phyloP scores from a whole-genome alignment of 164 flowering plant genomes.

The Aristolochia contorta region DNA sequence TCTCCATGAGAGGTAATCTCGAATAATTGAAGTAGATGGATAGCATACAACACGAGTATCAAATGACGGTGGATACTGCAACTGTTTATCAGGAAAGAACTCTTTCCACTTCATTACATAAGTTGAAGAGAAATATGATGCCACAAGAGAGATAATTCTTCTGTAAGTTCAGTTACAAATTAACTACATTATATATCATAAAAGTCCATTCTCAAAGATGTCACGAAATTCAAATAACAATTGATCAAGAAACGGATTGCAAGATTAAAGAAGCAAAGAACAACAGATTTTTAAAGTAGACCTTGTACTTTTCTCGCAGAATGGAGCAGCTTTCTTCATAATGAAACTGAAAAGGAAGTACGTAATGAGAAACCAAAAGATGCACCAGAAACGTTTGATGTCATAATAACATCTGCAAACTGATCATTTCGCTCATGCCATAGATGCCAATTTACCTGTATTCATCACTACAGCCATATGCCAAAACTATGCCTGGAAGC shows the following conservation, averaged over 20 bases:
- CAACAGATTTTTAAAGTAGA: constrained; percentile 21
- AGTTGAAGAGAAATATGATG: constrained; percentile 54
- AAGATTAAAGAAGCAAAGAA: background rate
- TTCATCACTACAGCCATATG: constrained; percentile 90
- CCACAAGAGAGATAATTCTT: constrained; percentile 44
- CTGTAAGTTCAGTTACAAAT: constrained; percentile 34
- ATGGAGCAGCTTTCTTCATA: constrained; percentile 44
- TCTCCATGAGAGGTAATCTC: constrained; percentile 76
- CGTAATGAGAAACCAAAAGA: constrained; percentile 1
- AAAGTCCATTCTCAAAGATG: background rate
- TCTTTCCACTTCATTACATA: constrained; percentile 59
- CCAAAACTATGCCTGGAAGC: constrained; percentile 54
- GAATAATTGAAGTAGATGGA: constrained; percentile 52
- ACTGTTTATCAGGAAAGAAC: constrained; percentile 47
- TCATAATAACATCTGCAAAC: background rate
- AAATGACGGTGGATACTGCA: constrained; percentile 57
- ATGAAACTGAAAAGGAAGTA: constrained; percentile 50
- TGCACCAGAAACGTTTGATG: background rate
- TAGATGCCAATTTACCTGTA: constrained; percentile 42
- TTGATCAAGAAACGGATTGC: background rate
- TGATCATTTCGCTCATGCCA: background rate
- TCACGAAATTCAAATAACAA: background rate
- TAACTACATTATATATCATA: background rate
- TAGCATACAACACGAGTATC: constrained; percentile 76
- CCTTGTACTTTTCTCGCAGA: constrained; percentile 56